Percentiles rank a stretch among this genome's conserved stretches.
Conservation (phyloP, 768 basidiomycete genomes). For the Phanerochaete sordida region DNA sequence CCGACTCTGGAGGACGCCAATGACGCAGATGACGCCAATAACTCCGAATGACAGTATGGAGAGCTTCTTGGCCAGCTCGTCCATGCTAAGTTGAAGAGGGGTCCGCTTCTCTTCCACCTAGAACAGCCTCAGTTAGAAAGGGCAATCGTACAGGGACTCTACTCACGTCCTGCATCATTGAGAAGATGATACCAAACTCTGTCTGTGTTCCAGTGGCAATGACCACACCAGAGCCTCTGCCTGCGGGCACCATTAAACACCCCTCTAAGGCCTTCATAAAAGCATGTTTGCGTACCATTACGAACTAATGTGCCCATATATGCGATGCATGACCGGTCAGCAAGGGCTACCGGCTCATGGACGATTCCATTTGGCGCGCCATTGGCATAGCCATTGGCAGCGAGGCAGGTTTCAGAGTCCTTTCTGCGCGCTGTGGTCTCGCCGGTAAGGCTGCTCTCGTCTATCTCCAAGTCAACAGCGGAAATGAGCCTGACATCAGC, state of each 20-base stretch:
- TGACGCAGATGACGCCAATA: conserved; percentile 89
- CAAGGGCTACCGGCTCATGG: conserved; percentile 50
- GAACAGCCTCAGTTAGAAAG: neutral
- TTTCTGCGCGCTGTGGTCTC: conserved; percentile 85
- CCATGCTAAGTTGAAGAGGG: conserved; percentile 91
- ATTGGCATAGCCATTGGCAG: conserved; percentile 23
- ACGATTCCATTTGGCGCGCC: conserved; percentile 31
- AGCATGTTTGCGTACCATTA: conserved; percentile 53
- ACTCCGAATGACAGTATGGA: conserved; percentile 90
- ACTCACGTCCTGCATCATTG: conserved; percentile 93
- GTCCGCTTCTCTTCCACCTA: conserved; percentile 86
- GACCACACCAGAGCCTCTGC: conserved; percentile 81
- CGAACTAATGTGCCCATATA: conserved; percentile 96
- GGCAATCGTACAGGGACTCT: neutral
- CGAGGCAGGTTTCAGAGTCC: conserved; percentile 50
- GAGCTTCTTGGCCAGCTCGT: conserved; percentile 90
- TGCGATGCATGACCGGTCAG: conserved; percentile 83
- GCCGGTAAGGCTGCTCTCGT: conserved; percentile 93
- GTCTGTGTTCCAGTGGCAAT: conserved; percentile 83
- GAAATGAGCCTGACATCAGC: conserved; percentile 84
- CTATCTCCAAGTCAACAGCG: conserved; percentile 87
- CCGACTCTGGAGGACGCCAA: conserved; percentile 81
- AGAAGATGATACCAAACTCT: conserved; percentile 95
- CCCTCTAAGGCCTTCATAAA: neutral
- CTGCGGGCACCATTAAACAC: conserved; percentile 29